phyloP scores from a whole-genome alignment of 192 early-diverging fungal genomes.

The Backusella macrospora region DNA sequence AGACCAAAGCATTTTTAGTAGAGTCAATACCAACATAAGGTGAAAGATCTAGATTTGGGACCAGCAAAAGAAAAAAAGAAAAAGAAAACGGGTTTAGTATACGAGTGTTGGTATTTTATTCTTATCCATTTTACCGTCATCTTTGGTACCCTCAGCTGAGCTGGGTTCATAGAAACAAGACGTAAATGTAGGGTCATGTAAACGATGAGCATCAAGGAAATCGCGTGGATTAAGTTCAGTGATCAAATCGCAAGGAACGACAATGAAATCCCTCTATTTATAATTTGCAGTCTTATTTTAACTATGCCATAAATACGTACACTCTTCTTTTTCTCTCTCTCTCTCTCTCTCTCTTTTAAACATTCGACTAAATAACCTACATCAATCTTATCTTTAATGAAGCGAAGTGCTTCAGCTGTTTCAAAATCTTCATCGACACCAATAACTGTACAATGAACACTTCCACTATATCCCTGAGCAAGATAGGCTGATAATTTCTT shows the following conservation, averaged over 20 bases:
- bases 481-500: slow-evolving; percentile 72
- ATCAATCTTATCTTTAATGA: slow-evolving; percentile 82
- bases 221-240: slow-evolving; percentile 82
- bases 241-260: slow-evolving; percentile 89
- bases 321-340: neutral
- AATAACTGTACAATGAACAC: slow-evolving; percentile 64
- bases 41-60: slow-evolving; percentile 27
- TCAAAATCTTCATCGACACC: slow-evolving; percentile 67
- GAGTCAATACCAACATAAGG: slow-evolving; percentile 58
- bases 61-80: neutral
- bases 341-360: neutral
- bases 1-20: slow-evolving; percentile 46
- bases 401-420: slow-evolving; percentile 84
- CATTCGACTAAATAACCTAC: slow-evolving; percentile 39
- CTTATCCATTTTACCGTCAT: slow-evolving; percentile 38
- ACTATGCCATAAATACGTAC: neutral
- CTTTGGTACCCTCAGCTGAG: slow-evolving; percentile 70
- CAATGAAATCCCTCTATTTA: slow-evolving; percentile 81
- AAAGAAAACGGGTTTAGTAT: neutral
- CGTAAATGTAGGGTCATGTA: slow-evolving; percentile 77
- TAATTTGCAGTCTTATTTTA: neutral
- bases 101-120: neutral
- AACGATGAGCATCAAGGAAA: slow-evolving; percentile 83
- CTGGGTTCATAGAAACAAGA: slow-evolving; percentile 81
- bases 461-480: slow-evolving; percentile 64